Base-by-base conservation (phyloP, 768 basidiomycete species). In the Lactarius deliciosus region DNA sequence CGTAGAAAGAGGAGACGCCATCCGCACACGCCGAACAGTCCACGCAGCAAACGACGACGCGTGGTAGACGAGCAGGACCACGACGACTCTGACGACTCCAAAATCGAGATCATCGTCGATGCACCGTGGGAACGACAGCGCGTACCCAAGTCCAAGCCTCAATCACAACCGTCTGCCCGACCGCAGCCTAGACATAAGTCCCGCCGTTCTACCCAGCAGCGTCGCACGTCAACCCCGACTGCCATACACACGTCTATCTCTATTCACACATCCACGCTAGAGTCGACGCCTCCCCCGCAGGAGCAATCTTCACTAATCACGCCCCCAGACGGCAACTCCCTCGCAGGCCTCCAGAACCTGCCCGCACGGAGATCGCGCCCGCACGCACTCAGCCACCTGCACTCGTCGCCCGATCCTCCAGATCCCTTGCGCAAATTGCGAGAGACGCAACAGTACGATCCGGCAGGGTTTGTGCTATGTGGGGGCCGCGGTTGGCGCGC, bases 391-490 rank as follows among this genome's bases (percentile, higher is more conserved):
- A 67, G 28, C 9, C 40, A 63, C 50, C 57, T 67, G 20, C 61
- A 59, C 13, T 2, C 61, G 1, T 38, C 50, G 30, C 50, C 61
- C 5, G 28, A 11, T 36, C 62, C 66, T 5, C 43, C 60, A 25
- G 36, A 57, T 50, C 25, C n/a, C 16, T 28, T 9, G 15, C 40
- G 11, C 15, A 25, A 10, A n/a, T 32, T 18, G 20, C 5, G 22
- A 15, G 18, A 28, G 20, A 28, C 6, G 40, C 20, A 47, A 3
- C 45, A 16, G 25, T 3, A n/a, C 20, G 5, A 20, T 38, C 50
- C 32, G 38, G 62, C 61, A 59, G 66, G 66, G 16, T 67, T 67
- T 67, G 63, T 25, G 43, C 16, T 3, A 57, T 66, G 65, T 63
- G 65, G 65, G 32, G 61, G 28, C 65, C 61, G 61, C 40, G 40